phyloP scores from a whole-genome alignment of 768 basidiomycete species.

The Infundibulicybe gibba region DNA sequence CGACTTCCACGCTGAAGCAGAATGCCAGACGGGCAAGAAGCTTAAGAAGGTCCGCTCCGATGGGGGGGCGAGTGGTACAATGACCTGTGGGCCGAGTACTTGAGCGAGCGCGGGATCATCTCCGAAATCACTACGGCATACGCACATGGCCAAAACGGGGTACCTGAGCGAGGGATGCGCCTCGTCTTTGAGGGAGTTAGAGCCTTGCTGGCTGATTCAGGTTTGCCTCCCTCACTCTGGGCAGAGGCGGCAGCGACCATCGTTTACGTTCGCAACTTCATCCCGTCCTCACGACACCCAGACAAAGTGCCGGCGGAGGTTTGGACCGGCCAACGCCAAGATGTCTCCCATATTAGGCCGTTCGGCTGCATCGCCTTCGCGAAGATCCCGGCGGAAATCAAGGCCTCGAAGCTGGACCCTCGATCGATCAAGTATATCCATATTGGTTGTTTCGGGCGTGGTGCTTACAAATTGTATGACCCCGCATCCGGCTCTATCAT shows the following conservation, averaged over 20 bases:
- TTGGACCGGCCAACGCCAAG: conserved; percentile 11
- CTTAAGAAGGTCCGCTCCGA: conserved; percentile 14
- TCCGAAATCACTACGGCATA: conserved; percentile 16
- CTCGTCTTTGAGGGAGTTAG: conserved; percentile 14
- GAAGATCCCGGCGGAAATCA: conserved; percentile 16
- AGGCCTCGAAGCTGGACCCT: conserved; percentile 10
- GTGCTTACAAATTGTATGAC: conserved; percentile 12
- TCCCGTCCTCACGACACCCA: conserved; percentile 14
- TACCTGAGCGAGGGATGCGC: conserved; percentile 18
- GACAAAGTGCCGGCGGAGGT: conserved; percentile 8
- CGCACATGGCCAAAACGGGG: conserved; percentile 21
- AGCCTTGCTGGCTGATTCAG: conserved; percentile 12
- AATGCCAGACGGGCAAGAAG: conserved; percentile 11
- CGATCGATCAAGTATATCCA: conserved; percentile 12
- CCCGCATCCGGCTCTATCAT: conserved; percentile 4
- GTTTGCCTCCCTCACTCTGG: conserved; percentile 12
- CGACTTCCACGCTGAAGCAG: conserved; percentile 4
- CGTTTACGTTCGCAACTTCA: conserved; percentile 19
- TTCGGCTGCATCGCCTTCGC: conserved; percentile 26
- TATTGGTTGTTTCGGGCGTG: conserved; percentile 13
- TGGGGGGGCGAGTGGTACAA: conserved; percentile 24
- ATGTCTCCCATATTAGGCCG: conserved; percentile 15
- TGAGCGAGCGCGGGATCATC: conserved; percentile 15
- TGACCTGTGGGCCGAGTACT: conserved; percentile 12
- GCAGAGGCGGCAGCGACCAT: conserved; percentile 14